Evolutionary conservation across 176 grass and related monocot species (phyloP), one percentile per base, ranked within the genome.

Genomic region (Metroxylon sagu): DNA sequence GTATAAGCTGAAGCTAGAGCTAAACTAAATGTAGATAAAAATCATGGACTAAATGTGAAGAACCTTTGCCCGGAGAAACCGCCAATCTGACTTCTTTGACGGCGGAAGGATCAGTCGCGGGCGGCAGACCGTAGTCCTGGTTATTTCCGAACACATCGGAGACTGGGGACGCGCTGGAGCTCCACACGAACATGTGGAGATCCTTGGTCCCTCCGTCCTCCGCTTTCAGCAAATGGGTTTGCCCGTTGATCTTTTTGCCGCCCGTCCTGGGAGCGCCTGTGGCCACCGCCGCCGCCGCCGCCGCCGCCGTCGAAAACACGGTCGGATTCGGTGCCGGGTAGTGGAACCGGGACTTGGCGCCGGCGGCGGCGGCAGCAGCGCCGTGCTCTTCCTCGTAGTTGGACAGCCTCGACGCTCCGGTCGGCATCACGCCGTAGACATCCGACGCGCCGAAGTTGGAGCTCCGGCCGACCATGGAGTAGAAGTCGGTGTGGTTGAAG

Each of bases 181-280:
- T 98, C 93, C 93, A 98, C 7, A 98, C 87, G 72, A 98, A 98
- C 93, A 98, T 98, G 81, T 92, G 93, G 64, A 98, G 80, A 69
- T 98, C 93, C 73, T 98, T 98, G 15, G 60, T 70, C 29, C 88
- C 84, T 26, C 81, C 84, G 29, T 98, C 88, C 52, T 86, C 94
- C 66, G 86, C 77, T 62, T 74, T 72, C 18, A 73, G n/a, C 14
- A 55, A 64, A 70, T 87, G 85, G 48, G 77, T 70, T 65, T 90
- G 87, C 19, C 85, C 89, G 57, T 95, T 95, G 3, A 64, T 66
- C 63, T 71, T 76, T 67, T 69, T 56, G 66, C 49, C 53, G 16
- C 81, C 18, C 54, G 53, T 18, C 61, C 68, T 69, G 23, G 81
- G 77, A 17, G 85, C 76, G 16, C 73, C 77, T 31, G 77, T 62